Base-by-base conservation (phyloP, 345 rosid genomes). In the Mangifera indica region DNA sequence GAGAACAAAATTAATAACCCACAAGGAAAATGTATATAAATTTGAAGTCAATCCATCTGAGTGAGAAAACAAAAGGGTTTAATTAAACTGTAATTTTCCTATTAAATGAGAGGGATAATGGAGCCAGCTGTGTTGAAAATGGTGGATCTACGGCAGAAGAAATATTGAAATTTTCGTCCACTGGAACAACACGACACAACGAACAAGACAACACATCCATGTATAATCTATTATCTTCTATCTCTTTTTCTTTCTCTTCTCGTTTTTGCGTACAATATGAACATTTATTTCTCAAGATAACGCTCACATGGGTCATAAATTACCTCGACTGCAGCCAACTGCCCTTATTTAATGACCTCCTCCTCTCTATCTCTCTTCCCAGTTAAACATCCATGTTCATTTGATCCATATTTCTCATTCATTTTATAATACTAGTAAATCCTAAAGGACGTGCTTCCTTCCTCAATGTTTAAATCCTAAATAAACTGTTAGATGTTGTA, bases 301-400 rank as follows among this genome's bases (percentile, higher is more conserved):
- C 57, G 81, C 72, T 63, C 84, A 78, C 84, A 81, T 78, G 84
- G 77, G 67, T 78, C 72, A 53, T 75, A 59, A 78, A 63, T 72
- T 78, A 55, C 69, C 64, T 34, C 53, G 26, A 56, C 57, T 71
- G 71, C 24, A 21, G 20, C 77, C 79, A 64, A 58, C 75, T 25
- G 75, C 65, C 20, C 62, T 63, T 60, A 72, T 71, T 81, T 8
- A 75, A 75, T 77, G 79, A 29, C 54, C 24, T 60, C 26, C 52
- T 2, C 57, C 26, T 10, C 32, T 10, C 32, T 29, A 45, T 37
- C 32, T 29, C 11, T 2, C 53, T 13, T 11, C 4, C 1, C 56
- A 44, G 63, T 21, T 56, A 48, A 15, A 20, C 21, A 25, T 48
- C 20, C 37, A 34, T 34, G 37, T 34, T 34, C n/a, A n/a, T n/a